phyloP scores from a whole-genome alignment of 768 basidiomycete species.

The Naganishia kalamii region DNA sequence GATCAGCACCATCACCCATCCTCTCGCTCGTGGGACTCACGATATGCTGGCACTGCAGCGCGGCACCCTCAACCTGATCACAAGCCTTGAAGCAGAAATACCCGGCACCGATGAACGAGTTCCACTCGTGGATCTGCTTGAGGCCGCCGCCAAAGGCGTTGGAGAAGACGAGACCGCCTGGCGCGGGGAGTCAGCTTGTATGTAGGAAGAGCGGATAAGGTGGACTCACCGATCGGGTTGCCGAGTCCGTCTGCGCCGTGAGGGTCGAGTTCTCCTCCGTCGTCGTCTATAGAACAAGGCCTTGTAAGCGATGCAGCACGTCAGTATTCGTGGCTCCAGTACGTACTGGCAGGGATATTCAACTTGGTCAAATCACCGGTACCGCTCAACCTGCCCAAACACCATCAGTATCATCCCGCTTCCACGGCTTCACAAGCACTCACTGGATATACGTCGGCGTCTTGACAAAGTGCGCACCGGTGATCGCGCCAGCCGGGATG shows the following conservation, averaged over 20 bases:
- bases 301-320: conserved; percentile 50
- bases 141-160: conserved; percentile 47
- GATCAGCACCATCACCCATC: no score
- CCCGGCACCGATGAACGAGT: conserved; percentile 24
- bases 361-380: neutral
- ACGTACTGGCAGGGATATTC: conserved; percentile 40
- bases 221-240: conserved; percentile 44
- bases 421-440: no score
- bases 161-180: conserved; percentile 47
- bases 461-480: conserved; percentile 48
- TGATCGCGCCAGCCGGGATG: conserved; percentile 49
- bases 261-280: conserved; percentile 51
- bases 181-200: neutral
- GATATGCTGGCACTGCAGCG: conserved; percentile 49
- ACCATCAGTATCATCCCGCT: no score
- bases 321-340: neutral
- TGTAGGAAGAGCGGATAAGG: neutral
- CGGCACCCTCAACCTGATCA: neutral
- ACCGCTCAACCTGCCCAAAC: neutral
- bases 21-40: neutral
- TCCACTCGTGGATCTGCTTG: conserved; percentile 47
- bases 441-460: conserved; percentile 50
- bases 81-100: conserved; percentile 40
- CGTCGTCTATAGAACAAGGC: conserved; percentile 47
- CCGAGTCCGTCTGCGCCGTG: conserved; percentile 50